Base-by-base conservation (phyloP, 192 early-diverging fungal species). In the Coemansia asiatica region DNA sequence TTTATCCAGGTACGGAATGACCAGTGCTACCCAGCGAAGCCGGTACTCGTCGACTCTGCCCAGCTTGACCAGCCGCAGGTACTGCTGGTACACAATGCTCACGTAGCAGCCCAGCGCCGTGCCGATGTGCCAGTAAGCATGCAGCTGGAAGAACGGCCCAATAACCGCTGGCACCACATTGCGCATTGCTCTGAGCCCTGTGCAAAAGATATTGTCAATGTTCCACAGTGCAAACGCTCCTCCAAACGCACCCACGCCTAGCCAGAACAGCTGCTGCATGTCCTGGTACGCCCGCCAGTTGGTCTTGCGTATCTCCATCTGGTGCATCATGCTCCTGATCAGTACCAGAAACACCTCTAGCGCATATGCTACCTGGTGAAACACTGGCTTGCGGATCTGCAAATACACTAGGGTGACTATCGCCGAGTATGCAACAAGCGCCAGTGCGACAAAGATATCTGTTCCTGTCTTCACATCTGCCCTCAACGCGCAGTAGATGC, bases 181-280 rank as follows among this genome's bases (percentile, higher is more conserved):
- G 22, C 90, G 67, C 36, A 76, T 38, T 12, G 58, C 64, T 27
- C 87, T 83, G 48, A 94, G 72, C 13, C 74, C 38, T 44, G 67
- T 60, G 66, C 93, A 94, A 35, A 79, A 84, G n/a, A 79, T 69
- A 69, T 93, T 93, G 75, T 94, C 93, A 10, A 90, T 69, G 64
- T 90, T 89, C 93, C 93, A 94, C 48, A 92, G 73, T 1, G 82
- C 51, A 67, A 92, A 92, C 2, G 85, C 76, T 13, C 63, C 36
- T 21, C 82, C 72, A 70, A 88, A 83, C 28, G 86, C 56, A 5
- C 64, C 61, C 15, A 66, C 60, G 12, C 79, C 79, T 15, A 74
- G 53, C 64, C 66, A 59, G 56, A 75, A 75, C 48, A 81, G 59
- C 38, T 69, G 62, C 33, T 61, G 56, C 71, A 82, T 69, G 53